phyloP scores from a whole-genome alignment of 106 monocot genomes.

The Alisma plantagoaquatica region DNA sequence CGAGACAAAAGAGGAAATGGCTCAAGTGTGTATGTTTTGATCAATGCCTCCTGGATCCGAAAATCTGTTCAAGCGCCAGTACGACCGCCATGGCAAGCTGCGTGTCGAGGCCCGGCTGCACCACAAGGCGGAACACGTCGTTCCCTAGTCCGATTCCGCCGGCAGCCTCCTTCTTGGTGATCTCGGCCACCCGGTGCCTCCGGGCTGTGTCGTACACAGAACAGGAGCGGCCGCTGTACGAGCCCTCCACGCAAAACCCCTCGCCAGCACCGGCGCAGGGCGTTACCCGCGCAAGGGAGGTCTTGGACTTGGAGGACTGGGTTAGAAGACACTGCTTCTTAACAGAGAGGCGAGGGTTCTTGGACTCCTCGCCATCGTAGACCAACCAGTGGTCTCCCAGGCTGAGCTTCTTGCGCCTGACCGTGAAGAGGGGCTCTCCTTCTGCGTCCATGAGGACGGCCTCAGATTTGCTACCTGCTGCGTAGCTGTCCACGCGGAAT shows the following conservation, averaged over 20 bases:
- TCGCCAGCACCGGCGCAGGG: neutral
- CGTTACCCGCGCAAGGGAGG: neutral
- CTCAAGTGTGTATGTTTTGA: too few species aligned
- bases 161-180: constrained; percentile 45
- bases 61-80: too few species aligned
- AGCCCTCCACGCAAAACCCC: too few species aligned
- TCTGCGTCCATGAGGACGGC: constrained; percentile 13
- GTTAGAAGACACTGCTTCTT: constrained; percentile 1
- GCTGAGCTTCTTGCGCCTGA: constrained; percentile 6
- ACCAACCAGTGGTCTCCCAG: constrained; percentile 9
- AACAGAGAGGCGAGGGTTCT: neutral
- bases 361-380: constrained; percentile 5
- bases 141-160: too few species aligned
- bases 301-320: too few species aligned
- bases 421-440: constrained; percentile 5
- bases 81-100: constrained; percentile 41
- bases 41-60: too few species aligned
- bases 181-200: constrained; percentile 37
- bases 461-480: too few species aligned
- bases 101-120: constrained; percentile 50
- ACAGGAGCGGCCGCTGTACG: too few species aligned
- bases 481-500: constrained; percentile 15
- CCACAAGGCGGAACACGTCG: too few species aligned
- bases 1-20: too few species aligned
- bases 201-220: constrained; percentile 8